phyloP scores from a whole-genome alignment of 2,329 filamentous ascomycete genomes.

The Leptographium wingfieldii region DNA sequence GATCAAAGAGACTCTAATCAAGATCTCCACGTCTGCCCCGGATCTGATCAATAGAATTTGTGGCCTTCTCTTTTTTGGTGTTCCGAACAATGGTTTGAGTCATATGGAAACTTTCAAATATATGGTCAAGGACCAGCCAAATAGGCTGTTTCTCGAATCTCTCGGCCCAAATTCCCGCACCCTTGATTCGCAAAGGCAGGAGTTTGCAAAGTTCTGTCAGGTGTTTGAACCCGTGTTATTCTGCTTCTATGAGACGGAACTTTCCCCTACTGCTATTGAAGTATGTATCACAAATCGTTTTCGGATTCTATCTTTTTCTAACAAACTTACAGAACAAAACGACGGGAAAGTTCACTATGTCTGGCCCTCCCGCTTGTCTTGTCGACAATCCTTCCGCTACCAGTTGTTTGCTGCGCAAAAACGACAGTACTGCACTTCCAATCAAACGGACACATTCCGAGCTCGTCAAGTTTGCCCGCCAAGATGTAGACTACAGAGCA shows the following conservation, averaged over 20 bases:
- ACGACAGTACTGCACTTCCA: neutral
- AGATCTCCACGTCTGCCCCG: neutral
- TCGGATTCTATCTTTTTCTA: neutral
- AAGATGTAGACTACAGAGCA: neutral
- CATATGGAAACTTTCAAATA: neutral
- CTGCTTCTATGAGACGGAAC: neutral
- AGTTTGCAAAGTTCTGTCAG: neutral
- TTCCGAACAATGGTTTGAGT: neutral
- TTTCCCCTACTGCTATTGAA: neutral
- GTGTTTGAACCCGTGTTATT: neutral
- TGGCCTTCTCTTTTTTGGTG: neutral
- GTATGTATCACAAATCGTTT: neutral
- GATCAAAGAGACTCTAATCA: neutral
- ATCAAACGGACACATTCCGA: neutral
- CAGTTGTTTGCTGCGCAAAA: neutral
- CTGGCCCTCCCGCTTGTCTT: neutral
- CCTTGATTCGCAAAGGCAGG: neutral
- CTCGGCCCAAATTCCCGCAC: neutral
- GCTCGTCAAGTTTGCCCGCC: neutral
- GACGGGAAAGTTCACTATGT: neutral
- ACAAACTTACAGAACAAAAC: neutral
- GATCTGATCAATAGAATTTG: neutral
- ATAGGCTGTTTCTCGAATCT: neutral
- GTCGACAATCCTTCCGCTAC: neutral
- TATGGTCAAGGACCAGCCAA: neutral